Evolutionary conservation across 108 stramenopile species (phyloP).

Genomic region (Skeletonema tropicum): DNA sequence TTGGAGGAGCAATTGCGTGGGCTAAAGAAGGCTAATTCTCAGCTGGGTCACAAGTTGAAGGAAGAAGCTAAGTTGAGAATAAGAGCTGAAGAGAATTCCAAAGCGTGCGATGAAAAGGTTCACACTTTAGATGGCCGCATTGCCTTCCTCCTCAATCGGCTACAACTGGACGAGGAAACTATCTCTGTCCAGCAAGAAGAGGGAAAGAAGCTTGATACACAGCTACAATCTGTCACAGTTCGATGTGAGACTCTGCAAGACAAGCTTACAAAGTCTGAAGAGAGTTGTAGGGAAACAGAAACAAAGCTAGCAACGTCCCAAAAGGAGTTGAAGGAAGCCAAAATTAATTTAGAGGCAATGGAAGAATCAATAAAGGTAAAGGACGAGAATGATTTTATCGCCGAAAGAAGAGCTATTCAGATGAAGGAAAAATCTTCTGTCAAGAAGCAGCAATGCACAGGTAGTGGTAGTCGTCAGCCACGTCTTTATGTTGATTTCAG

Average conservation of each 20-base stretch:
- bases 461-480: slow-evolving; percentile 39
- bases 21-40: slow-evolving; percentile 77
- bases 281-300: slow-evolving; percentile 26
- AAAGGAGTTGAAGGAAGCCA: slow-evolving; percentile 43
- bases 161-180: slow-evolving; percentile 82
- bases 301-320: slow-evolving; percentile 33
- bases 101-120: slow-evolving; percentile 75
- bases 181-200: slow-evolving; percentile 69
- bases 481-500: slow-evolving; percentile 57
- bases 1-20: slow-evolving; percentile 75
- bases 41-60: slow-evolving; percentile 63
- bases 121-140: slow-evolving; percentile 69
- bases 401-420: slow-evolving; percentile 33
- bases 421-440: slow-evolving; percentile 24
- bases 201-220: slow-evolving; percentile 68
- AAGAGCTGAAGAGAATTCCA: slow-evolving; percentile 66
- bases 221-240: slow-evolving; percentile 56
- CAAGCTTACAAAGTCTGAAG: slow-evolving; percentile 66
- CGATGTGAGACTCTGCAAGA: slow-evolving; percentile 61
- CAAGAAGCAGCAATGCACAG: slow-evolving; percentile 14
- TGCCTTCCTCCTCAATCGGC: slow-evolving; percentile 76
- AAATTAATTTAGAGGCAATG: slow-evolving; percentile 49
- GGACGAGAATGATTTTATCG: slow-evolving; percentile 34
- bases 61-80: slow-evolving; percentile 75
- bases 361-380: slow-evolving; percentile 38